Conservation (phyloP, 148 eudicot genomes). For the Vaccinium myrtillus region DNA sequence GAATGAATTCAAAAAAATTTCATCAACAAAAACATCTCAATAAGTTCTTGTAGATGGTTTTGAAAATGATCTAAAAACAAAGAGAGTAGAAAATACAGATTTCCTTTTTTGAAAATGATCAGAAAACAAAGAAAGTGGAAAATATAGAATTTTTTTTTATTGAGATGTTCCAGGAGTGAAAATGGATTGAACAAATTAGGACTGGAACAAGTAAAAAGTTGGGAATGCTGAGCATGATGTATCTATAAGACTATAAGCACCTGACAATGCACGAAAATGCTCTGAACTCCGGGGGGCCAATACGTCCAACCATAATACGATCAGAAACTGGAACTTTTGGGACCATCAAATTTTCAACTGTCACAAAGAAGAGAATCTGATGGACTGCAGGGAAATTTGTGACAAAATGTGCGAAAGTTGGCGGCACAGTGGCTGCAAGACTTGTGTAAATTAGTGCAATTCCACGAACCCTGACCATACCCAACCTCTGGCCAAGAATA, state of each 20-base stretch:
- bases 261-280: conserved; percentile 40
- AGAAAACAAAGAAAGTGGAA: too few relatives aligned
- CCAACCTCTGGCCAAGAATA: conserved; percentile 27
- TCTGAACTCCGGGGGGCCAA: conserved; percentile 28
- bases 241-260: conserved; percentile 18
- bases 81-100: neutral
- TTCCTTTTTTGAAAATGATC: too few relatives aligned
- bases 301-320: conserved; percentile 28
- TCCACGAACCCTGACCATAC: conserved; percentile 36
- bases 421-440: conserved; percentile 36
- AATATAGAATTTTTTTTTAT: neutral
- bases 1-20: neutral
- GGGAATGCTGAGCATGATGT: neutral
- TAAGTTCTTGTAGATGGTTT: neutral
- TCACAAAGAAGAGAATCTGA: conserved; percentile 37
- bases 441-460: conserved; percentile 46
- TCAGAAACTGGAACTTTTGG: conserved; percentile 32
- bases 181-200: neutral
- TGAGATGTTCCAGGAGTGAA: neutral
- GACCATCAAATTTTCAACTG: conserved; percentile 36
- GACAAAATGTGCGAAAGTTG: conserved; percentile 41
- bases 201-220: neutral
- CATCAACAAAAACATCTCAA: neutral
- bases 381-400: conserved; percentile 49
- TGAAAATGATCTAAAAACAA: neutral